A percentile compares a stretch with the other conserved stretches of the same genome.
phyloP scores from a whole-genome alignment of 495 filamentous ascomycete genomes.

The Xylaria grammica region DNA sequence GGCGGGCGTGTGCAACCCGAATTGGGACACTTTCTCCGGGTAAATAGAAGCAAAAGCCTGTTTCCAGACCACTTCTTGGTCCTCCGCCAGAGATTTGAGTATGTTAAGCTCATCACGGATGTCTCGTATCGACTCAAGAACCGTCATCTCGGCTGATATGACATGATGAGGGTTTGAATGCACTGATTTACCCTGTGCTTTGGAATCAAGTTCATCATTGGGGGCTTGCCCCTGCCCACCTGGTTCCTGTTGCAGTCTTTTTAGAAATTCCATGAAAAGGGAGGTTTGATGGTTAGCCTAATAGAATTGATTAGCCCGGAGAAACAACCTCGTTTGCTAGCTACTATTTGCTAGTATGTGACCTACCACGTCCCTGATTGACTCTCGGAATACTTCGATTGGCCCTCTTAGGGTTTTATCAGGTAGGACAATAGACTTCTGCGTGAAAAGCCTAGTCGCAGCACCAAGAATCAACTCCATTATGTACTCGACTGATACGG shows the following conservation, averaged over 20 bases:
- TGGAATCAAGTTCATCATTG: background rate
- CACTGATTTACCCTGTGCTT: background rate
- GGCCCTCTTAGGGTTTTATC: conserved; percentile 10
- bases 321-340: too few relatives aligned
- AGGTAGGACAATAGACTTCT: background rate
- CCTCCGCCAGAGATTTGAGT: conserved; percentile 35
- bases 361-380: conserved; percentile 25
- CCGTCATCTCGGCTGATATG: conserved; percentile 28
- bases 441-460: background rate
- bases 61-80: conserved; percentile 34
- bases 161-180: background rate
- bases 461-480: background rate
- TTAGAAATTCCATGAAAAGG: background rate
- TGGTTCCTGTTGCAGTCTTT: background rate
- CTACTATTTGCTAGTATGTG: background rate
- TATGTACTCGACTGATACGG: background rate
- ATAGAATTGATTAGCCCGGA: background rate
- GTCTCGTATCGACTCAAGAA: conserved; percentile 35
- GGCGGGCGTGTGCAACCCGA: conserved; percentile 25
- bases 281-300: background rate
- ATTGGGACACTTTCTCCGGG: background rate
- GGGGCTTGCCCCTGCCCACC: background rate
- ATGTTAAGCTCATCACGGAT: conserved; percentile 42
- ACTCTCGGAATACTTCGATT: conserved; percentile 29
- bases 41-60: conserved; percentile 12